Evolutionary conservation across 305 asterid species (phyloP), one percentile per base, ranked within the genome.

Genomic region (Coffea humblotiana): DNA sequence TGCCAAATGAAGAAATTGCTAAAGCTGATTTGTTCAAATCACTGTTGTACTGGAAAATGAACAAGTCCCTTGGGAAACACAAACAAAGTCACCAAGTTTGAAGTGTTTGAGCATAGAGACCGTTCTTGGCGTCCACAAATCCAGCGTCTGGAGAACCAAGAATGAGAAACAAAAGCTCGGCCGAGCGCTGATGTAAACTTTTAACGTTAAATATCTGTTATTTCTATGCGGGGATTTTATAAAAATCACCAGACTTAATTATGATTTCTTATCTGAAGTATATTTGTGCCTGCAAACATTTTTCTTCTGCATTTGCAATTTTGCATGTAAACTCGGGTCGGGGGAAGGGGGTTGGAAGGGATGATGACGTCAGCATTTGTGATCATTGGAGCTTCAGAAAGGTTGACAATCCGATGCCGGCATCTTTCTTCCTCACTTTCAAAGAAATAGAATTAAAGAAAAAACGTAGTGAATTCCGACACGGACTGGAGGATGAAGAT

Each of bases 111-210:
- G 88, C 85, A 64, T 45, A 91, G 0, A 91, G 88, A 73, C 66
- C 86, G 78, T 91, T 88, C 16, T 82, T 82, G 0, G 94, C 77
- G 88, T 89, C 92, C 47, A 83, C 91, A 58, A 91, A 88, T 63
- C 79, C 79, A 29, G 63, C 79, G 49, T 63, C 47, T 8, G 63
- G 14, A 19, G 29, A 43, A 35, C 96, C 94, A 3, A 90, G 87
- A 58, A 83, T 77, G 10, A 89, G 77, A 76, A 87, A 86, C 78
- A 91, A 60, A 18, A 89, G 91, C 90, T 88, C 96, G 3, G 96
- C 88, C 0, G 94, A 82, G 27, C 91, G 90, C 0, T 91, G 96
- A 71, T 91, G 96, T 29, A 29, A 29, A 29, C 32, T 29, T 21
- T 8, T 23, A 45, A 45, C 5, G 27, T 43, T 70, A 70, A 70